Evolutionary conservation across 257 asterid species (phyloP), one percentile per base, ranked within the genome.

Genomic region (Coffea eugenioides): DNA sequence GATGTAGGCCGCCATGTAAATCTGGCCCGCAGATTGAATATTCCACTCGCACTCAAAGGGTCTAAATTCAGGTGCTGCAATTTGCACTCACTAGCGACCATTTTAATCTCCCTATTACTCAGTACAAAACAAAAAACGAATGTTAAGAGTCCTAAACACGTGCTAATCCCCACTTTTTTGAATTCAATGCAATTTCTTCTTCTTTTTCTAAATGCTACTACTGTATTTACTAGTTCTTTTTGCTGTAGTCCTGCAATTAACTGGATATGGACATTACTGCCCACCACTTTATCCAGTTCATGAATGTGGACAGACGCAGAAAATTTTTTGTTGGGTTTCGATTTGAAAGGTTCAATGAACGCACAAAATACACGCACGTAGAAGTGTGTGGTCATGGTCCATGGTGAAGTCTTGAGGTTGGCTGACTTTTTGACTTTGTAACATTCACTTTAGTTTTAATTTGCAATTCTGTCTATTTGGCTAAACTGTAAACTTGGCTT

Each of bases 271-370:
- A 83, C 84, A 83, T 54, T 72, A 39, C 0, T 23, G 6, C 7
- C 9, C 0, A 49, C 2, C 31, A 31, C 31, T 31, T 11, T 20
- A 81, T 75, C 81, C 73, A 16, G 78, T 77, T 77, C 83, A 77
- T 81, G 87, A 69, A 84, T 81, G 80, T 81, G 83, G 85, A 81
- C 83, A 71, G 52, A 71, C 75, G 81, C 52, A 45, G 81, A 80
- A 45, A 39, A 61, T 4, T 25, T 46, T 23, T 43, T 59, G 45
- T 46, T 25, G 31, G 13, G n/a, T 0, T 56, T 49, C 41, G 34
- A 31, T 31, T 31, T 46, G 62, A 12, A 43, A 77, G 57, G 83
- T 81, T 79, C 89, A 83, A 83, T 83, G 89, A 79, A 86, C 76
- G 41, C 51, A 78, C 71, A 67, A 76, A 75, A 76, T 67, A 54